Base-by-base conservation (phyloP, 129 eudicot genomes). In the Tagetes patula region DNA sequence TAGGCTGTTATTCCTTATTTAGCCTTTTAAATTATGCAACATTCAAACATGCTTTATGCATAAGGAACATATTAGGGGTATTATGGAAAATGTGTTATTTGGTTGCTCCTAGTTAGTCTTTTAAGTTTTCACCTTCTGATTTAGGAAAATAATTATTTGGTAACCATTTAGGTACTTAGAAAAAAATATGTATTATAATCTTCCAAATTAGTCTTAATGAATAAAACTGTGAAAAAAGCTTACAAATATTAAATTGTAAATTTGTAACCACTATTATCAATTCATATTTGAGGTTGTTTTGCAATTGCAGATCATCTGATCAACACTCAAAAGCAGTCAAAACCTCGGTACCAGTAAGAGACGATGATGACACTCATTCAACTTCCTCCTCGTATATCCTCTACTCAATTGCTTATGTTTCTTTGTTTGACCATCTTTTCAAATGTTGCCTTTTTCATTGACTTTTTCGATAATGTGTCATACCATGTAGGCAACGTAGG, bases 361-460 rank as follows among this genome's bases (percentile, higher is more conserved):
- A 84, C 32, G 89, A 83, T 38, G 84, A 83, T 4, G 89, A 87
- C 54, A 73, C 80, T 58, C 80, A 56, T 79, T 81, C 89, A 49
- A 65, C 88, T 48, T 77, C 87, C 54, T 86, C 93, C 69, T 85
- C 88, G 96, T 93, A 92, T 48, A 53, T 67, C 67, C 79, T 69
- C 74, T 5, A 73, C 70, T 65, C 65, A 14, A 2, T 56, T 52
- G 37, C 45, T 20, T 8, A 10, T 43, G 20, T 42, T 66, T 66
- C 27, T n/a, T 65, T 73, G 13, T 71, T 20, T 52, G 42, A 33
- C n/a, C 31, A 33, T 65, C 47, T 77, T 64, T 37, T 71, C 58
- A 12, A 70, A 32, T 10, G 31, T 48, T 85, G 56, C 69, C 64
- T 36, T 50, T 43, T 65, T 63, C 30, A 1, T 41, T 41, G 59